Percentiles rank a stretch among this genome's conserved stretches.
These are phyloP conservation scores for Baeospora myosura DNA, from an alignment of 1,284 basidiomycete genomes.

Conservation along the genomic window DNA sequence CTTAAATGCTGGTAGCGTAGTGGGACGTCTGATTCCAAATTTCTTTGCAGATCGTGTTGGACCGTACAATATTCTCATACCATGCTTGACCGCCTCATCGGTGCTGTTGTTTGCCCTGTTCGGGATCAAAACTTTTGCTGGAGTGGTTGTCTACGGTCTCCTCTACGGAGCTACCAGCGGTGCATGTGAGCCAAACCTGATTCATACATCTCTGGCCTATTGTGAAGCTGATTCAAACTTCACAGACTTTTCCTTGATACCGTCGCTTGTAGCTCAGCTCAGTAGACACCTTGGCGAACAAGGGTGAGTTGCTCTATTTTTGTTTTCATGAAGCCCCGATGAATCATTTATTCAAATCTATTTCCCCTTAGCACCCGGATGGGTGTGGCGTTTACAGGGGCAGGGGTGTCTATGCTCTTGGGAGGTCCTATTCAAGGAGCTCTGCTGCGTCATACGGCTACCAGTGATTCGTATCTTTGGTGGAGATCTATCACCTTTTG, in stretches of 20 bases:
- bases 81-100: constrained; percentile 32
- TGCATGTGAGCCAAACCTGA: constrained; percentile 28
- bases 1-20: constrained; percentile 41
- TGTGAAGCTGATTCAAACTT: background rate
- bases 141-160: constrained; percentile 32
- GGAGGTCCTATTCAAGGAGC: constrained; percentile 42
- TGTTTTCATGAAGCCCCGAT: too few species aligned
- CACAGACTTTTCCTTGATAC: constrained; percentile 43
- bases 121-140: constrained; percentile 28
- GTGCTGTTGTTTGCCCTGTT: constrained; percentile 37
- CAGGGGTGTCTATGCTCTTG: constrained; percentile 39
- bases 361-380: too few species aligned
- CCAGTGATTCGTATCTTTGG: constrained; percentile 25
- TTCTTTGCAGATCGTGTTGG: constrained; percentile 42
- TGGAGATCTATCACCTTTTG: constrained; percentile 31
- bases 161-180: constrained; percentile 46
- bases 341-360: too few species aligned
- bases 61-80: constrained; percentile 35
- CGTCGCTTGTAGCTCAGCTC: constrained; percentile 36
- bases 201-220: background rate
- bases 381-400: constrained; percentile 45
- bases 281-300: constrained; percentile 36
- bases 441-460: constrained; percentile 21
- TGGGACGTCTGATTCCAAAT: constrained; percentile 42
- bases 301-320: constrained; percentile 27